These are phyloP conservation scores for Penicillium nucicola DNA, from an alignment of 495 filamentous ascomycete genomes.

Conservation along the genomic window DNA sequence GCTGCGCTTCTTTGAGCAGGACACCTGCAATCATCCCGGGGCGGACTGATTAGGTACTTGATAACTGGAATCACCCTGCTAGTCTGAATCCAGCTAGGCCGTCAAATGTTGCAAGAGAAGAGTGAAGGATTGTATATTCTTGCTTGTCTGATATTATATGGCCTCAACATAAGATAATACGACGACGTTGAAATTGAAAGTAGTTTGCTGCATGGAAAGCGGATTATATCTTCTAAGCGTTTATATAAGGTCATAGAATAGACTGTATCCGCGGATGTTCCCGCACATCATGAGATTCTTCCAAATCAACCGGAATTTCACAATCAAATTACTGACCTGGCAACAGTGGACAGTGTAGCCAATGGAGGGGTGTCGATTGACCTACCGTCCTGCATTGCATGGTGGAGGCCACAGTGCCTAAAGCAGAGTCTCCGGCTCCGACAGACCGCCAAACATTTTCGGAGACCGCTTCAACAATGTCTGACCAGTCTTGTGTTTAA, in stretches of 20 bases:
- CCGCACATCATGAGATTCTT: no score
- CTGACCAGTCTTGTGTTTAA: background rate
- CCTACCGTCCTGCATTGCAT: background rate
- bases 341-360: no score
- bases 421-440: background rate
- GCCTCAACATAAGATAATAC: no score
- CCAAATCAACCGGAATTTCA: no score
- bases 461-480: background rate
- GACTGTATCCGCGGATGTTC: no score
- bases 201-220: no score
- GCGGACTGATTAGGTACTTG: constrained; percentile 1
- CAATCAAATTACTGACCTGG: no score
- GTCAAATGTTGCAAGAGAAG: background rate
- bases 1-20: constrained; percentile 3
- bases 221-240: no score
- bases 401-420: background rate
- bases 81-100: background rate
- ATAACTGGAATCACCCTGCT: constrained; percentile 4
- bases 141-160: background rate
- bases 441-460: background rate
- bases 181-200: background rate
- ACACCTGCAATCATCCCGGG: constrained; percentile 1
- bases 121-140: background rate
- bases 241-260: no score
- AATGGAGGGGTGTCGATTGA: no score